A percentile compares a stretch with the other conserved stretches of the same genome.
These are phyloP conservation scores for Trichoderma asperellum DNA, from an alignment of 2,329 filamentous ascomycete species.

Conservation along the genomic window DNA sequence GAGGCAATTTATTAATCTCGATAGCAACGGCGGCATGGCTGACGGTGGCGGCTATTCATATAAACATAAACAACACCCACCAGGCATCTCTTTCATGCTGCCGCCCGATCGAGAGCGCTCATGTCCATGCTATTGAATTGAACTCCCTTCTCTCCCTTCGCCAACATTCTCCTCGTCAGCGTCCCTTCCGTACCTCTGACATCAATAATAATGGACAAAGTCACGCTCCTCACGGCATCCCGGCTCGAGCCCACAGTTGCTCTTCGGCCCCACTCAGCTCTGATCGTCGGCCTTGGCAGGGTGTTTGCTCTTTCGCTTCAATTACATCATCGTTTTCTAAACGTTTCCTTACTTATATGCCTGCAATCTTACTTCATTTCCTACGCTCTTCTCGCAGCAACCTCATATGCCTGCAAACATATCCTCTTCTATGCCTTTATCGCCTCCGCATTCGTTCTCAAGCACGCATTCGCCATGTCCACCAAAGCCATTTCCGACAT, in stretches of 20 bases:
- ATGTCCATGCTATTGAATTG: neutral
- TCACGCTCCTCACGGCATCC: conserved; percentile 46
- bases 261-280: conserved; percentile 39
- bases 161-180: neutral
- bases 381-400: conserved; percentile 16
- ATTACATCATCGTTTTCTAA: conserved; percentile 42
- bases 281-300: conserved; percentile 42
- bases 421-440: conserved; percentile 39
- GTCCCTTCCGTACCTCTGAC: neutral
- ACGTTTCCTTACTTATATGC: conserved; percentile 27
- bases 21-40: neutral
- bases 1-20: conserved; percentile 4
- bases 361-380: conserved; percentile 41
- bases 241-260: conserved; percentile 41
- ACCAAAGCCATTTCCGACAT: conserved; percentile 36
- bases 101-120: neutral
- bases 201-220: conserved; percentile 42
- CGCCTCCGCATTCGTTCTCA: conserved; percentile 36
- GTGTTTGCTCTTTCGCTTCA: conserved; percentile 42
- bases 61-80: conserved; percentile 24
- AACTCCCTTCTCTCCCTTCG: neutral
- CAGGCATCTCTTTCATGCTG: neutral
- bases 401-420: conserved; percentile 41
- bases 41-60: conserved; percentile 8
- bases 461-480: conserved; percentile 37